A percentile compares a stretch with the other conserved stretches of the same genome.
Evolutionary conservation across 495 filamentous ascomycete species (phyloP).

Genomic region (Eremomyces bilateralis): DNA sequence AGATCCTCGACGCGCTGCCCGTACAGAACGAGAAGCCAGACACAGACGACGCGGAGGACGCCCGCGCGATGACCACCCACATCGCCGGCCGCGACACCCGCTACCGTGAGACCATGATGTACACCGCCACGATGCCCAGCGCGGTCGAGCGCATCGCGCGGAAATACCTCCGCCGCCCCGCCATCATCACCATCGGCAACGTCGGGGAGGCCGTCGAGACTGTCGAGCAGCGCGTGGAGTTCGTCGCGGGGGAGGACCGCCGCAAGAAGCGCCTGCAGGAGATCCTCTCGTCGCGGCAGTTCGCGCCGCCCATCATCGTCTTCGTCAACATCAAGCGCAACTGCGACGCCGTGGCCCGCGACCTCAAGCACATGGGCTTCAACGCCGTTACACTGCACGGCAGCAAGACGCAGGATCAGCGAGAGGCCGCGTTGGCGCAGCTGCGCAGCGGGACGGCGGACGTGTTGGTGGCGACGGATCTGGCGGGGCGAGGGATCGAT

Average conservation of each 20-base stretch:
- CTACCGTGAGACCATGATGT: conserved; percentile 99
- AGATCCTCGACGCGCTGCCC: conserved; percentile 93
- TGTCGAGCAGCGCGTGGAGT: conserved; percentile 91
- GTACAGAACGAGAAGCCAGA: conserved; percentile 92
- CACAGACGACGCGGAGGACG: conserved; percentile 79
- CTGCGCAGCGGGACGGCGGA: conserved; percentile 59
- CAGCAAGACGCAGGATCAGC: conserved; percentile 90
- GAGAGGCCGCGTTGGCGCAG: conserved; percentile 81
- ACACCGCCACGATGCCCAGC: conserved; percentile 93
- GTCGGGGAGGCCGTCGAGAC: conserved; percentile 96
- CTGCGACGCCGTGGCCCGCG: conserved; percentile 84
- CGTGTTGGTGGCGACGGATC: conserved; percentile 90
- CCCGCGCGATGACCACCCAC: conserved; percentile 61
- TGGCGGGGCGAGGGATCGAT: conserved; percentile 96
- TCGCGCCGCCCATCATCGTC: conserved; percentile 85
- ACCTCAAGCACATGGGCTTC: conserved; percentile 90
- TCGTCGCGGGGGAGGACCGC: conserved; percentile 82
- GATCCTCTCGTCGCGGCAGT: conserved; percentile 69
- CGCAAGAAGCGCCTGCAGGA: conserved; percentile 90
- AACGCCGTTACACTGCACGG: conserved; percentile 83
- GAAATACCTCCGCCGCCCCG: conserved; percentile 84
- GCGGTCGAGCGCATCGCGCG: conserved; percentile 88
- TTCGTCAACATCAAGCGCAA: conserved; percentile 99
- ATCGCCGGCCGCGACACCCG: conserved; percentile 64
- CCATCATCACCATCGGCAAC: conserved; percentile 87